Evolutionary conservation across 169 alveolate genomes (phyloP).

Genomic region (Plasmodium sp.): DNA sequence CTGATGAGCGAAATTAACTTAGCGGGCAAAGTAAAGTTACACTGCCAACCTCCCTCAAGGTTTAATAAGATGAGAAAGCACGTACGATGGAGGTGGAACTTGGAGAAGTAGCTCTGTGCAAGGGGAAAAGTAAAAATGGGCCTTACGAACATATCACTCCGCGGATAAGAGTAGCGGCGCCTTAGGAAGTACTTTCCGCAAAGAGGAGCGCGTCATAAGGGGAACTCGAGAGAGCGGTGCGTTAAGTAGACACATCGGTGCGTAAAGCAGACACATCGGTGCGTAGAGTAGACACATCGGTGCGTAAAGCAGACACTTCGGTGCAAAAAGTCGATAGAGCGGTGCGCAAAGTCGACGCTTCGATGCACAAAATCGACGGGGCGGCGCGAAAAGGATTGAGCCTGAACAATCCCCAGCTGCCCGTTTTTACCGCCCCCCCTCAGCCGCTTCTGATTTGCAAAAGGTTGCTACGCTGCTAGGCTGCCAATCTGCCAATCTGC

Average conservation of each 20-base stretch:
- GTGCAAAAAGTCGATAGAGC: too few relatives aligned
- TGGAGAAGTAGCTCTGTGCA: slow-evolving; percentile 75
- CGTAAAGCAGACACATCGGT: not conserved
- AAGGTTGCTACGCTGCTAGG: not conserved
- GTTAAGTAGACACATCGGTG: not conserved
- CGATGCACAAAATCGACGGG: too few relatives aligned
- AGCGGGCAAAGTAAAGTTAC: slow-evolving; percentile 81
- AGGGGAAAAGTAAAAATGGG: not conserved
- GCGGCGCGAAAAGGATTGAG: not conserved
- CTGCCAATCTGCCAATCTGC: not conserved
- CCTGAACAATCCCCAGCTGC: not conserved
- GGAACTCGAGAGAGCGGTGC: not conserved
- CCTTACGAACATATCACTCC: not conserved
- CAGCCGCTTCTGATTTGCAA: not conserved
- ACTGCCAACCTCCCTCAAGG: slow-evolving; percentile 88
- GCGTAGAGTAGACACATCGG: not conserved
- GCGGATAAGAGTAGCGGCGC: not conserved
- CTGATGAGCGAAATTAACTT: slow-evolving; percentile 80
- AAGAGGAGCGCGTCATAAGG: not conserved
- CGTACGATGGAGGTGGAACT: slow-evolving; percentile 86
- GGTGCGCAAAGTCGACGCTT: too few relatives aligned
- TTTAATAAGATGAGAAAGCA: slow-evolving; percentile 82
- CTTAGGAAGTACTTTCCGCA: not conserved
- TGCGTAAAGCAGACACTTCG: not conserved
- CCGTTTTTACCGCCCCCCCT: not conserved